Percentiles rank a stretch among this genome's conserved stretches.
These are phyloP conservation scores for Pseudocercospora fijiensis DNA, from an alignment of 2,329 filamentous ascomycete species.

Conservation along the genomic window DNA sequence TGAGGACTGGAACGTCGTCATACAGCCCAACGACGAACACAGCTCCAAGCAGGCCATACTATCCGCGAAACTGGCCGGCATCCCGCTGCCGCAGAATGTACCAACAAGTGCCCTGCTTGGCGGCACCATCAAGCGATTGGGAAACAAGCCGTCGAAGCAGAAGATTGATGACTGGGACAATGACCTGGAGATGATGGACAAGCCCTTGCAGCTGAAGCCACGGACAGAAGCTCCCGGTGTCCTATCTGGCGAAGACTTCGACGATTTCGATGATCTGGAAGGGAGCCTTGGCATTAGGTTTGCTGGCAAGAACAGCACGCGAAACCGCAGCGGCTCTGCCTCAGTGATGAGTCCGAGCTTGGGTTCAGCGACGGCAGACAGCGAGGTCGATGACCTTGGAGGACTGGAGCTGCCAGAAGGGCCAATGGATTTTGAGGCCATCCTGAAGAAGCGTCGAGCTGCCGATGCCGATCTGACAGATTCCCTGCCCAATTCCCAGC, in stretches of 20 bases:
- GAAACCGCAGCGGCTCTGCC: constrained; percentile 78
- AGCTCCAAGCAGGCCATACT: constrained; percentile 83
- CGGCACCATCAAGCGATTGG: constrained; percentile 88
- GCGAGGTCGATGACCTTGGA: constrained; percentile 87
- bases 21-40: constrained; percentile 80
- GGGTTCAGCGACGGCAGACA: constrained; percentile 90
- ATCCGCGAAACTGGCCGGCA: constrained; percentile 82
- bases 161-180: constrained; percentile 53
- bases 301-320: constrained; percentile 71
- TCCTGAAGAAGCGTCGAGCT: constrained; percentile 69
- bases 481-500: constrained; percentile 37
- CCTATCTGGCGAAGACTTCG: constrained; percentile 45
- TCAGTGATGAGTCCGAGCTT: constrained; percentile 91
- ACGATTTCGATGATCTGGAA: constrained; percentile 91
- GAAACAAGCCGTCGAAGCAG: constrained; percentile 52
- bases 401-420: constrained; percentile 83
- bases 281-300: constrained; percentile 88
- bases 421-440: constrained; percentile 77
- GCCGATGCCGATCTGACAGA: constrained; percentile 42
- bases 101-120: constrained; percentile 86
- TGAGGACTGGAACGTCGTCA: constrained; percentile 82
- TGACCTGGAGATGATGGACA: constrained; percentile 48
- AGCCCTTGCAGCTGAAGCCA: constrained; percentile 46
- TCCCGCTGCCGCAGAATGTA: constrained; percentile 83
- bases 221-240: constrained; percentile 36